Base-by-base conservation (phyloP, 805 yeast genomes). In the Sungouiozyma ichnusensis region DNA sequence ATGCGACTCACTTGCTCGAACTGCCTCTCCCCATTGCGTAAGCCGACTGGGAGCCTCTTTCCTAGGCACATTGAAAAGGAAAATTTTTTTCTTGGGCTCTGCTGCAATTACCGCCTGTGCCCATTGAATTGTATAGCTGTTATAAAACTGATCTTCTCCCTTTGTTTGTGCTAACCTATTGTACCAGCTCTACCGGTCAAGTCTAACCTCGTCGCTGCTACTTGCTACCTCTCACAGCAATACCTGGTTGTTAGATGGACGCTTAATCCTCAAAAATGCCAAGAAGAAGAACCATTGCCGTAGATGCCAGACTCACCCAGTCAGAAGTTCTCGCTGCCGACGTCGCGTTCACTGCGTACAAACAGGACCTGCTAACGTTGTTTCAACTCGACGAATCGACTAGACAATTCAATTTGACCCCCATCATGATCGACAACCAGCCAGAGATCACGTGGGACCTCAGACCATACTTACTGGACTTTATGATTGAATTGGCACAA, bases 401-500 rank as follows among this genome's bases (percentile, higher is more conserved):
- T 19, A 32, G 37, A 9, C 34, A 32, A 11, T 35, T 39, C n/a
- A 36, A 19, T 14, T 32, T 51, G 46, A 63, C 72, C 60, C 58
- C 77, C 48, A 51, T 73, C 57, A 74, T 85, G 74, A 81, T 86
- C 49, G 86, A 79, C 48, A 73, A 79, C 44, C 97, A 88, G 62
- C 95, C 95, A 2, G 94, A 86, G 57, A 71, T 88, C 39, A 76
- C 78, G 40, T 79, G 88, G 78, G 70, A 69, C 42, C 82, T 86
- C 76, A 73, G 96, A 53, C 81, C 85, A 35, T 83, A 85, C 40
- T 67, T 87, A 44, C 88, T 87, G 11, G 94, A 87, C 64, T 87
- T 96, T 95, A 71, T 87, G 63, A 83, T 85, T 27, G 90, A 85
- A 59, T 84, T 87, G 63, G 95, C 86, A 66, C 67, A 77, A 50